A percentile compares a stretch with the other conserved stretches of the same genome.
phyloP scores from a whole-genome alignment of 225 moss, liverwort and hornwort genomes.

The Bryum argenteum region DNA sequence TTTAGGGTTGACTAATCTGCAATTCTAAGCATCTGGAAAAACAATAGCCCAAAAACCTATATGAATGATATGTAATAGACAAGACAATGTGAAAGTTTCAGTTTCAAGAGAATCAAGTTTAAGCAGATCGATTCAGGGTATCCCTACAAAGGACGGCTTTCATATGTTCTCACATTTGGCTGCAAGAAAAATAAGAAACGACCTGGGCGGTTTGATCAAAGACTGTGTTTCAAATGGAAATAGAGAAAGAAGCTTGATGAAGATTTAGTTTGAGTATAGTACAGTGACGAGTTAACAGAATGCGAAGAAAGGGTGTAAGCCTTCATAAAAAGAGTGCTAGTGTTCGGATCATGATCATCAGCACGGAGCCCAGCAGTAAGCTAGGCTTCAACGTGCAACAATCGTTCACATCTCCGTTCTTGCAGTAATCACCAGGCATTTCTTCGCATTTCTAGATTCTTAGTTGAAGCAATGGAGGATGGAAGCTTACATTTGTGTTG shows the following conservation, averaged over 20 bases:
- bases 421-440: slow-evolving; percentile 64
- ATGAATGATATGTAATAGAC: no score
- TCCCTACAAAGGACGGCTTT: no score
- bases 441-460: slow-evolving; percentile 32
- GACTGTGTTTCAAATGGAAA: no score
- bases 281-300: background rate
- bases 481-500: slow-evolving; percentile 77
- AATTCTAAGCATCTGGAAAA: no score
- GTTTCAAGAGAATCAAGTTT: no score
- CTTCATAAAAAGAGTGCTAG: slow-evolving; percentile 58
- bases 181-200: background rate
- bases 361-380: slow-evolving; percentile 50
- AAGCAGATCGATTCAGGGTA: no score
- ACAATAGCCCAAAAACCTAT: no score
- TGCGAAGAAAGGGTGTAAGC: slow-evolving; percentile 32
- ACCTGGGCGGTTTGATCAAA: background rate
- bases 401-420: slow-evolving; percentile 73
- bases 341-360: slow-evolving; percentile 58
- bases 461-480: background rate
- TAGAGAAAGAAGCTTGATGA: no score
- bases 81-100: no score
- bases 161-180: no score
- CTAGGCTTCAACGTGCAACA: slow-evolving; percentile 70
- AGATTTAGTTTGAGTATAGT: background rate
- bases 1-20: no score